A percentile compares a stretch with the other conserved stretches of the same genome.
These are phyloP conservation scores for Exophiala aquamarina DNA, from an alignment of 2,329 filamentous ascomycete genomes.

Conservation along the genomic window DNA sequence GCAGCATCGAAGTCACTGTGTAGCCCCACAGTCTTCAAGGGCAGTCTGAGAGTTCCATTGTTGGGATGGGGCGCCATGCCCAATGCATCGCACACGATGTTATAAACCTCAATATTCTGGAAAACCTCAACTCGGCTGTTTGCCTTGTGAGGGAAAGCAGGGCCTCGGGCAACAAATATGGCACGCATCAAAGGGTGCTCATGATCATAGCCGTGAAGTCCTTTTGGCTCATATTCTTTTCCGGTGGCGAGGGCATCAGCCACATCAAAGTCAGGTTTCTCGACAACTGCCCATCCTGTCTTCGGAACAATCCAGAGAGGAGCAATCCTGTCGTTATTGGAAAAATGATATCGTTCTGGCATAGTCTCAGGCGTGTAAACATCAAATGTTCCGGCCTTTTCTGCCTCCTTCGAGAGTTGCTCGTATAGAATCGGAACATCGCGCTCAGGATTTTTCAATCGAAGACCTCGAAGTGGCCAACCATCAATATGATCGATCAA, in stretches of 20 bases:
- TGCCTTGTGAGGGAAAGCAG: slow-evolving; percentile 82
- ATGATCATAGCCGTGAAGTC: slow-evolving; percentile 92
- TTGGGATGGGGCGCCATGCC: slow-evolving; percentile 72
- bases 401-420: slow-evolving; percentile 49
- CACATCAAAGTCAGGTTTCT: slow-evolving; percentile 75
- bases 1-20: slow-evolving; percentile 43
- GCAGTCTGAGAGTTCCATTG: slow-evolving; percentile 73
- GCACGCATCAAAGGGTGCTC: slow-evolving; percentile 94
- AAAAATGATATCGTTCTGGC: slow-evolving; percentile 91
- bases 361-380: slow-evolving; percentile 86
- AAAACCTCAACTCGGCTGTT: slow-evolving; percentile 79
- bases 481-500: slow-evolving; percentile 85
- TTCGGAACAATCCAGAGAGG: slow-evolving; percentile 93
- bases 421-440: slow-evolving; percentile 70
- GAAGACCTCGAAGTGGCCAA: slow-evolving; percentile 88
- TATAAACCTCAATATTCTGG: slow-evolving; percentile 94
- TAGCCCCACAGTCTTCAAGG: slow-evolving; percentile 44
- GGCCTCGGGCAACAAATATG: slow-evolving; percentile 88
- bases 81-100: slow-evolving; percentile 86
- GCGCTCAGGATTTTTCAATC: slow-evolving; percentile 66
- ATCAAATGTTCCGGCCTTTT: slow-evolving; percentile 63
- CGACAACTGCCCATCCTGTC: slow-evolving; percentile 88
- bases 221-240: slow-evolving; percentile 72
- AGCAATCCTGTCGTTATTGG: slow-evolving; percentile 82
- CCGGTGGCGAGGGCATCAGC: slow-evolving; percentile 64